These are phyloP conservation scores for Westerdykella sp. DNA, from an alignment of 2,329 filamentous ascomycete species.

Conservation along the genomic window DNA sequence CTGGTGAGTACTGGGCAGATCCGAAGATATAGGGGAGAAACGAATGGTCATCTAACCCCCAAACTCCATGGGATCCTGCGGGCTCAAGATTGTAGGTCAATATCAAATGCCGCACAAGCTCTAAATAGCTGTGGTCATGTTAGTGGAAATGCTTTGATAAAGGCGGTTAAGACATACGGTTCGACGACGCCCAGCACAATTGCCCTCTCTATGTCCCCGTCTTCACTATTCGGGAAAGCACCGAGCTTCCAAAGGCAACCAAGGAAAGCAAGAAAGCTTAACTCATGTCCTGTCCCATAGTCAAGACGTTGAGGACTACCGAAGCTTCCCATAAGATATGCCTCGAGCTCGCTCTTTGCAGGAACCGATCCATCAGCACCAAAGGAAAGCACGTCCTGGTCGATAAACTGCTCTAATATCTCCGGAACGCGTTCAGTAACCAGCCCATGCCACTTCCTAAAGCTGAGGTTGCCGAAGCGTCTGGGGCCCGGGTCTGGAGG, in stretches of 20 bases:
- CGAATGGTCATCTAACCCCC: slow-evolving; percentile 96
- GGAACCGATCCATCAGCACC: slow-evolving; percentile 31
- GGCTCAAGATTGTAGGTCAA: slow-evolving; percentile 89
- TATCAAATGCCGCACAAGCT: slow-evolving; percentile 74
- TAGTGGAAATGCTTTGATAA: slow-evolving; percentile 1
- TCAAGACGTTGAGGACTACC: slow-evolving; percentile 85
- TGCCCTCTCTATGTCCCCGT: slow-evolving; percentile 61
- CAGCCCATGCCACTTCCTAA: slow-evolving; percentile 72
- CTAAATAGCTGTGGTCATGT: slow-evolving; percentile 57
- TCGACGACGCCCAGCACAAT: slow-evolving; percentile 80
- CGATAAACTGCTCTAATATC: slow-evolving; percentile 55
- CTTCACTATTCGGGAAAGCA: slow-evolving; percentile 57
- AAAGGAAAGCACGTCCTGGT: slow-evolving; percentile 41
- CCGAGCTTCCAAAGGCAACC: slow-evolving; percentile 87
- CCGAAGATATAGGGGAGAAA: slow-evolving; percentile 94
- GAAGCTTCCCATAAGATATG: slow-evolving; percentile 79
- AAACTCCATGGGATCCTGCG: slow-evolving; percentile 92
- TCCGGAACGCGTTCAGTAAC: slow-evolving; percentile 54
- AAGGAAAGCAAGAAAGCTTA: slow-evolving; percentile 90
- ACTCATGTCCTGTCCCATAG: slow-evolving; percentile 92
- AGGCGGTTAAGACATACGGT: slow-evolving; percentile 52
- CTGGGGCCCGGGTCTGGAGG: slow-evolving; percentile 81
- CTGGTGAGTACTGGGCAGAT: slow-evolving; percentile 78
- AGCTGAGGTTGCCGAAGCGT: slow-evolving; percentile 87
- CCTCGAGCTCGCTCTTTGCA: slow-evolving; percentile 61